phyloP scores from a whole-genome alignment of 106 monocot genomes.

The Platanthera zijinensis region DNA sequence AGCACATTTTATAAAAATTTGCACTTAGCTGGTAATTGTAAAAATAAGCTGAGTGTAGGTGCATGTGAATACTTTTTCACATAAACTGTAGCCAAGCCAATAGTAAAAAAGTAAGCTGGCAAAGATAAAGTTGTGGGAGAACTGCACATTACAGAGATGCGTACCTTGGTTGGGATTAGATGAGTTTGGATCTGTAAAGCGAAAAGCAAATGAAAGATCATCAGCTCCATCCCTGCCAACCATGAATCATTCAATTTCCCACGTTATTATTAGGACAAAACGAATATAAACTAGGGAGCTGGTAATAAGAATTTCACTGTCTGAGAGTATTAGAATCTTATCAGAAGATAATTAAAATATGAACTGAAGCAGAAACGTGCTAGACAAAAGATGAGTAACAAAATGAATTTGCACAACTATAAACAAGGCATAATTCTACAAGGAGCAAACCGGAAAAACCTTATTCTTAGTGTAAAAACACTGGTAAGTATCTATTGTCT shows the following conservation, averaged over 20 bases:
- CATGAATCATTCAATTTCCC: neutral
- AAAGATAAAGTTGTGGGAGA: neutral
- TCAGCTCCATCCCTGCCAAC: conserved; percentile 81
- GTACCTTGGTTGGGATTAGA: conserved; percentile 72
- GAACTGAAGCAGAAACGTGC: neutral
- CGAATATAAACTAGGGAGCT: neutral
- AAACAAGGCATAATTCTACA: neutral
- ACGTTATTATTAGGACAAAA: neutral
- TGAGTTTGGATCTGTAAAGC: conserved; percentile 73
- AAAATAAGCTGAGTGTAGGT: neutral
- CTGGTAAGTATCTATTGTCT: no score
- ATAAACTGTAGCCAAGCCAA: neutral
- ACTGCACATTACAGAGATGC: conserved; percentile 1
- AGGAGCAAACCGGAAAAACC: neutral
- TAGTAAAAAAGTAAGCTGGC: neutral
- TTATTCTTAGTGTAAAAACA: no score
- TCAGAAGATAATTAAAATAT: neutral
- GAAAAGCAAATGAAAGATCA: conserved; percentile 99
- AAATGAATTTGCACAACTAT: neutral
- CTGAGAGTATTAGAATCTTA: neutral
- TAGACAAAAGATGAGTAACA: neutral
- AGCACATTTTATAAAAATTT: no score
- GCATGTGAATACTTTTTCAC: neutral
- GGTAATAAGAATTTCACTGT: neutral
- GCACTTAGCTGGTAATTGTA: no score